Evolutionary conservation across 129 eudicot genomes (phyloP).

Genomic region (Smallanthus sonchifolius): DNA sequence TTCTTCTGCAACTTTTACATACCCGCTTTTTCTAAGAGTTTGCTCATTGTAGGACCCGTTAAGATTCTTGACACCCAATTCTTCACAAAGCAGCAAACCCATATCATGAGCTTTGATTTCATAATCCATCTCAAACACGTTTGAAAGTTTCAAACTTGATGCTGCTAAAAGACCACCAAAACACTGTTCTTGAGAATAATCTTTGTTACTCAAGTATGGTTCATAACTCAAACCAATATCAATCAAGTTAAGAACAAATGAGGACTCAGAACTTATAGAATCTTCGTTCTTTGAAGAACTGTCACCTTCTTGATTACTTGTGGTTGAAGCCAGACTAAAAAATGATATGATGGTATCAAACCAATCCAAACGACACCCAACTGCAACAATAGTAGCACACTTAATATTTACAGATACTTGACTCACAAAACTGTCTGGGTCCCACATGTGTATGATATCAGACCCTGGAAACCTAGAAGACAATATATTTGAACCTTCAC

Average conservation of each 20-base stretch:
- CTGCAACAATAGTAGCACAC: slow-evolving; percentile 72
- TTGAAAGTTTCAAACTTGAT: slow-evolving; percentile 61
- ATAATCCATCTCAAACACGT: slow-evolving; percentile 39
- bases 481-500: slow-evolving; percentile 79
- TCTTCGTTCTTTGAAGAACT: slow-evolving; percentile 20
- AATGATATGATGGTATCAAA: slow-evolving; percentile 52
- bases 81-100: slow-evolving; percentile 67
- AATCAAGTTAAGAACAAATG: slow-evolving; percentile 68
- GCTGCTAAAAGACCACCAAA: slow-evolving; percentile 84
- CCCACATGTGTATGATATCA: slow-evolving; percentile 63
- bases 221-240: slow-evolving; percentile 90
- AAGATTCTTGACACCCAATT: slow-evolving; percentile 31
- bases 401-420: slow-evolving; percentile 53
- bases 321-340: slow-evolving; percentile 48
- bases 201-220: slow-evolving; percentile 41
- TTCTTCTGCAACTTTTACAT: slow-evolving; percentile 92
- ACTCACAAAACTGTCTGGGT: slow-evolving; percentile 43
- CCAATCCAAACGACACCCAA: slow-evolving; percentile 97
- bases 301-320: slow-evolving; percentile 35
- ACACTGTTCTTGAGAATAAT: slow-evolving; percentile 25
- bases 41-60: slow-evolving; percentile 42
- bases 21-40: slow-evolving; percentile 58
- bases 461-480: slow-evolving; percentile 73
- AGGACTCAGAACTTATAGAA: slow-evolving; percentile 30
- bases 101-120: slow-evolving; percentile 67